Percentiles rank a stretch among this genome's conserved stretches.
Conservation (phyloP, 2,329 filamentous ascomycete species). For the Paracoccidioides lutzii region DNA sequence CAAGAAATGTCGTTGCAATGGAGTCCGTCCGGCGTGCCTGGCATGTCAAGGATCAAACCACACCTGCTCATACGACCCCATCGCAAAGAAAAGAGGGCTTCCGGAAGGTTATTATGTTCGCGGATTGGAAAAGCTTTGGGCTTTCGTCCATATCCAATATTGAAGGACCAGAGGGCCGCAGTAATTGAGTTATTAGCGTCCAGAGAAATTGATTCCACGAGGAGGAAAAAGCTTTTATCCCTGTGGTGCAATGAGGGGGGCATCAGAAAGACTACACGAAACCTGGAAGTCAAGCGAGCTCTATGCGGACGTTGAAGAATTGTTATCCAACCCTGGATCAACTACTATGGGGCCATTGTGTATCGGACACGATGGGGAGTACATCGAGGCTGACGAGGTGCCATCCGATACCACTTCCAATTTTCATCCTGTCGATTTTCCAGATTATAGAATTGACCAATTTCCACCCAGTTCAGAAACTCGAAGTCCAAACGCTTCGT, state of each 20-base stretch:
- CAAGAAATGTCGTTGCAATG: conserved; percentile 36
- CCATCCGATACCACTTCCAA: not conserved
- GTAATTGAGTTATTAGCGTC: conserved; percentile 28
- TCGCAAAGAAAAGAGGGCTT: conserved; percentile 33
- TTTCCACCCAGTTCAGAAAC: not conserved
- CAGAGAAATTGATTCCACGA: conserved; percentile 19
- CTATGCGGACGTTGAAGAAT: conserved; percentile 28
- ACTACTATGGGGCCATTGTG: conserved; percentile 12
- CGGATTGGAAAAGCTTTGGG: conserved; percentile 35
- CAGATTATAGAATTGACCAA: not conserved
- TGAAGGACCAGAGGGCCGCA: conserved; percentile 30
- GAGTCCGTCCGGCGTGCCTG: conserved; percentile 30
- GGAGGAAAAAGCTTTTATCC: conserved; percentile 23
- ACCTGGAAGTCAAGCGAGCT: conserved; percentile 33
- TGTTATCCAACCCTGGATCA: conserved; percentile 25
- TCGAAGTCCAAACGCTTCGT: not conserved
- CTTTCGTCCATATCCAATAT: conserved; percentile 32
- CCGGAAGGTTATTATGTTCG: conserved; percentile 37
- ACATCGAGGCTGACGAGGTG: not conserved
- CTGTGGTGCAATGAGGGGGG: conserved; percentile 28
- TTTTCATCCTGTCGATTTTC: not conserved
- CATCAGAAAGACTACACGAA: conserved; percentile 32
- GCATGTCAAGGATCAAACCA: conserved; percentile 29
- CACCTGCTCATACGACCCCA: conserved; percentile 32
- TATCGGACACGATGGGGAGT: conserved; percentile 21